Conservation (phyloP, 2,329 filamentous ascomycete genomes). For the Pestalotiopsis sp. region DNA sequence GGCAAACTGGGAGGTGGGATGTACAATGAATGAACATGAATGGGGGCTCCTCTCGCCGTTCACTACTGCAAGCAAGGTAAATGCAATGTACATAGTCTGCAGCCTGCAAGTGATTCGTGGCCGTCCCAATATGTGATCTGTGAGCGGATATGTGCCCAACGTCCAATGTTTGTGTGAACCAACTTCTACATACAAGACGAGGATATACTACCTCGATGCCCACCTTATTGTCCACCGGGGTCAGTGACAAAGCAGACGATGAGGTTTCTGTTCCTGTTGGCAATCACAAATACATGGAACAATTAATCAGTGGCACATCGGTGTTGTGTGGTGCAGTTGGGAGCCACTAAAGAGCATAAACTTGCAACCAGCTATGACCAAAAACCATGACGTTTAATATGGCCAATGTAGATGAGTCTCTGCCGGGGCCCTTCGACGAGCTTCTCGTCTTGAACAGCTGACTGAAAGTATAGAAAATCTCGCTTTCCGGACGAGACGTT, state of each 20-base stretch:
- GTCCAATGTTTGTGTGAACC: not conserved
- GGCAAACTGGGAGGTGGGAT: not conserved
- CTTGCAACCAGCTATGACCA: not conserved
- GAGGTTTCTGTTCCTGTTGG: not conserved
- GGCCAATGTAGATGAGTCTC: not conserved
- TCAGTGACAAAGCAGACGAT: not conserved
- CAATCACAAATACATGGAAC: not conserved
- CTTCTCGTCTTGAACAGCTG: too few relatives aligned
- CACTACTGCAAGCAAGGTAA: not conserved
- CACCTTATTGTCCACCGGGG: not conserved
- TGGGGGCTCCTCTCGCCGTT: not conserved
- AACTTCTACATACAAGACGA: not conserved
- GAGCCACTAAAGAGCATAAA: not conserved
- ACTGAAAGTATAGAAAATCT: too few relatives aligned
- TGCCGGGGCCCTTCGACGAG: not conserved
- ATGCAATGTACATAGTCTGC: constrained; percentile 3
- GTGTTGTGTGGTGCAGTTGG: not conserved
- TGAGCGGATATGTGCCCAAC: not conserved
- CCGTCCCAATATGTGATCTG: not conserved
- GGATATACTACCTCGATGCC: not conserved
- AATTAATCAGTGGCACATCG: not conserved
- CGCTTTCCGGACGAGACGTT: too few relatives aligned
- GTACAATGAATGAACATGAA: not conserved
- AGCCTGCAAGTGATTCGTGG: constrained; percentile 9
- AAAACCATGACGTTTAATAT: not conserved